Percentiles rank a stretch among this genome's conserved stretches.
These are phyloP conservation scores for Diaporthe sp. DNA, from an alignment of 2,329 filamentous ascomycete species.

Conservation along the genomic window DNA sequence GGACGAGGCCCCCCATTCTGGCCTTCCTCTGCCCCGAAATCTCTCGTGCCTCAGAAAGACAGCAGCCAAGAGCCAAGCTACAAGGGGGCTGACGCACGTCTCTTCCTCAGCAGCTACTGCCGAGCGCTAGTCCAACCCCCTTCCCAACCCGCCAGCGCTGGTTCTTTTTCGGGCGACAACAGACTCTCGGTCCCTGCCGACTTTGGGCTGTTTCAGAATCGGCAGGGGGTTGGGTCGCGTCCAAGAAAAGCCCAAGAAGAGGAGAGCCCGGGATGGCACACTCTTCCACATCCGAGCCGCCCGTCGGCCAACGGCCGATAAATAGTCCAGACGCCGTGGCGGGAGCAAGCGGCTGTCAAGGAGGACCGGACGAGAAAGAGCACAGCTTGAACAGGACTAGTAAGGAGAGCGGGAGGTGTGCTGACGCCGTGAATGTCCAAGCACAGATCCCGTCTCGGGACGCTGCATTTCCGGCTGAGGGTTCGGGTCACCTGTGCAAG, in stretches of 20 bases:
- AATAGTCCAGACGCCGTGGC: background rate
- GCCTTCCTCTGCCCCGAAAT: slow-evolving; percentile 1
- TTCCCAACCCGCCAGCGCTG: background rate
- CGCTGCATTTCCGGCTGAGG: background rate
- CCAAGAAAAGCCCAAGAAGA: background rate
- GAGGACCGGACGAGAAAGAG: background rate
- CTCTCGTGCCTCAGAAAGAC: slow-evolving; percentile 17
- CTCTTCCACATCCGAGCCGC: slow-evolving; percentile 13
- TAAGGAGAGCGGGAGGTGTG: background rate
- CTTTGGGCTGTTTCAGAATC: slow-evolving; percentile 15
- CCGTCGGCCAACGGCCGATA: slow-evolving; percentile 13
- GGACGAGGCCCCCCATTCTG: background rate
- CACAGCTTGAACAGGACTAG: background rate
- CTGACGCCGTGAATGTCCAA: background rate
- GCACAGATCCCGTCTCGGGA: background rate
- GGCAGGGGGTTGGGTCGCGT: background rate
- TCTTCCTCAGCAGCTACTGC: slow-evolving; percentile 1
- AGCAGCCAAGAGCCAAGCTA: slow-evolving; percentile 14
- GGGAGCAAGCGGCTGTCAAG: slow-evolving; percentile 15
- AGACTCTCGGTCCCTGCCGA: slow-evolving; percentile 22
- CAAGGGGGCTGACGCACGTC: slow-evolving; percentile 8
- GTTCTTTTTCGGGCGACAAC: background rate
- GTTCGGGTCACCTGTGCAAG: slow-evolving; percentile 9
- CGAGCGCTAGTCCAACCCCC: background rate
- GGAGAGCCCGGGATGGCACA: slow-evolving; percentile 1